A percentile compares a stretch with the other conserved stretches of the same genome.
phyloP scores from a whole-genome alignment of 2,329 filamentous ascomycete species.

The Juglanconis oblonga region DNA sequence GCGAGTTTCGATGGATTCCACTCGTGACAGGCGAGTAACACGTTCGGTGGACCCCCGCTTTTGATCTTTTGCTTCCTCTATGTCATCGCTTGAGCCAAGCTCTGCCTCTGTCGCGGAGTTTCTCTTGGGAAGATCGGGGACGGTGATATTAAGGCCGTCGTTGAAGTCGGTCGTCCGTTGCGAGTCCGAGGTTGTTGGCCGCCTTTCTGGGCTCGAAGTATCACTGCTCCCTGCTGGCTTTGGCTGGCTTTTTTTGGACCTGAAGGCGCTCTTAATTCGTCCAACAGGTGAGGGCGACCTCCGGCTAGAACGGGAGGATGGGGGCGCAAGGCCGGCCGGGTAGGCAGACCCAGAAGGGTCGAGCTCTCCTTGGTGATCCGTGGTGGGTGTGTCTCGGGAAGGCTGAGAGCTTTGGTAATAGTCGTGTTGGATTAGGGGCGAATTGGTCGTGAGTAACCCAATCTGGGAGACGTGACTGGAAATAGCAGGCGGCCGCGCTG shows the following conservation, averaged over 20 bases:
- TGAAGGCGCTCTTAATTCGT: conserved; percentile 71
- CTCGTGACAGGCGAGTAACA: conserved; percentile 27
- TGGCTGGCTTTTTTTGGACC: conserved; percentile 45
- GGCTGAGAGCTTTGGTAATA: conserved; percentile 44
- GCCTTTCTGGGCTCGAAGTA: conserved; percentile 38
- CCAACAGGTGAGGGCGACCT: conserved; percentile 68
- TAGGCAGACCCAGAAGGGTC: conserved; percentile 14
- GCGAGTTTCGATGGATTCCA: conserved; percentile 29
- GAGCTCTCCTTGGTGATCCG: conserved; percentile 7
- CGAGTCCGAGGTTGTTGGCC: conserved; percentile 13
- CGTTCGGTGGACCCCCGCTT: conserved; percentile 21
- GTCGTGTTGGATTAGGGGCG: conserved; percentile 60
- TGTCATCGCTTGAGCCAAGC: conserved; percentile 14
- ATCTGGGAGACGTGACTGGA: conserved; percentile 63
- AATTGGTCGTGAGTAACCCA: conserved; percentile 67
- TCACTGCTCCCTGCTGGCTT: conserved; percentile 31
- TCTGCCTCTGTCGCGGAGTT: not conserved
- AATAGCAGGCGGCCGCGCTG: conserved; percentile 44
- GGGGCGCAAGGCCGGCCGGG: conserved; percentile 35
- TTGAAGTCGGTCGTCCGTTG: conserved; percentile 7
- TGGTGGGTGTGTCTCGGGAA: conserved; percentile 28
- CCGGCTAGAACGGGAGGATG: conserved; percentile 39
- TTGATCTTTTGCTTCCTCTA: conserved; percentile 14
- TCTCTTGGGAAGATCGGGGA: conserved; percentile 5
- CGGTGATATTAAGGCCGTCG: conserved; percentile 12